Percentiles rank a stretch among this genome's conserved stretches.
phyloP scores from a whole-genome alignment of 176 grass and related monocot genomes.

The Eragrostis curvula region DNA sequence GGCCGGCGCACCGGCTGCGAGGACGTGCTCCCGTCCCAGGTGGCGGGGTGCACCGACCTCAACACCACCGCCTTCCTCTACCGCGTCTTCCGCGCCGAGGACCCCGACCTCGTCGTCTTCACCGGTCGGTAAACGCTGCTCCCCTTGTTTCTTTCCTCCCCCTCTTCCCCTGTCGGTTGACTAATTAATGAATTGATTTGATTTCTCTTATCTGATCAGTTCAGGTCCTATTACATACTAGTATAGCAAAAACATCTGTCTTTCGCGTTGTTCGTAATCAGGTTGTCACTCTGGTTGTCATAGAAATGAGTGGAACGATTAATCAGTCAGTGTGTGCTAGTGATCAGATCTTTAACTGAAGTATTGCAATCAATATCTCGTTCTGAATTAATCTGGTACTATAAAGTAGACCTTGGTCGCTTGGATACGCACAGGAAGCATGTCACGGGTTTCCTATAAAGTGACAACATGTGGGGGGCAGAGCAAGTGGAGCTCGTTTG shows the following conservation, averaged over 20 bases:
- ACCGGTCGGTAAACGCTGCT: conserved; percentile 42
- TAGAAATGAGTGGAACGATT: neutral
- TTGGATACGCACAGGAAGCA: conserved; percentile 15
- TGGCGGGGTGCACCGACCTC: conserved; percentile 81
- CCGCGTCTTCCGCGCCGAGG: conserved; percentile 79
- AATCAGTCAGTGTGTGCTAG: neutral
- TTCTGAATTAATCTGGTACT: neutral
- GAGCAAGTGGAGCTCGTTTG: neutral
- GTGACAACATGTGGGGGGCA: neutral
- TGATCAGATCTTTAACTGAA: conserved; percentile 10
- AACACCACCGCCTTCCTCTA: conserved; percentile 95
- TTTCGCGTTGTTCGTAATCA: neutral
- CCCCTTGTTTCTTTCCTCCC: neutral
- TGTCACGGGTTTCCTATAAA: conserved; percentile 27
- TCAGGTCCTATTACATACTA: neutral
- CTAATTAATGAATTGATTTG: neutral
- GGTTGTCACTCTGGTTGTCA: neutral
- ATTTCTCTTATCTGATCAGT: neutral
- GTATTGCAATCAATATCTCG: neutral
- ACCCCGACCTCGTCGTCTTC: conserved; percentile 98
- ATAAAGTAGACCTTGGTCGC: neutral
- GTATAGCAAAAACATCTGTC: too few species aligned
- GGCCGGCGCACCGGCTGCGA: conserved; percentile 65
- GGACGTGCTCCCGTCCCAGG: conserved; percentile 69
- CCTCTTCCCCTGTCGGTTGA: neutral